Conservation (phyloP, 371 early-diverging fungal genomes). For the Mucor saturninus region DNA sequence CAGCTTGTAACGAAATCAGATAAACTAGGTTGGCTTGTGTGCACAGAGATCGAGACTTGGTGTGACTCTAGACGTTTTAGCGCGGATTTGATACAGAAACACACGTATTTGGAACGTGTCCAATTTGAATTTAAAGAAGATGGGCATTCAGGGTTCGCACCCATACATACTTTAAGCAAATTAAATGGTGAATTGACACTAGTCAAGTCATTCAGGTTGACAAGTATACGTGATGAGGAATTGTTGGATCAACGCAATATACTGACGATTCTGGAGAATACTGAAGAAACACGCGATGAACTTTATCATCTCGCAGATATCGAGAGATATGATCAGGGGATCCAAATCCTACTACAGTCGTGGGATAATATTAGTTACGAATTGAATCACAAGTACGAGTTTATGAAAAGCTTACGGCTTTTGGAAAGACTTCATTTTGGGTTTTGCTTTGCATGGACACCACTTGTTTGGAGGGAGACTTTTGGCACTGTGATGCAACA, state of each 20-base stretch:
- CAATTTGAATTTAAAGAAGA: constrained; percentile 20
- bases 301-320: constrained; percentile 9
- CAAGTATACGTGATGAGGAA: constrained; percentile 22
- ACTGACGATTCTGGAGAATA: constrained; percentile 10
- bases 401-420: constrained; percentile 5
- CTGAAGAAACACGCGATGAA: constrained; percentile 18
- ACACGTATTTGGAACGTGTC: constrained; percentile 6
- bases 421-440: constrained; percentile 26
- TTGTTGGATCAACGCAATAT: constrained; percentile 11
- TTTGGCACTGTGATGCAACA: background rate
- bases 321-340: constrained; percentile 8
- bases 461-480: constrained; percentile 20
- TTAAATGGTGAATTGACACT: background rate
- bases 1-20: background rate
- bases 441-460: constrained; percentile 31
- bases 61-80: constrained; percentile 24
- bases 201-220: constrained; percentile 7
- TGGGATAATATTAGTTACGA: constrained; percentile 10
- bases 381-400: constrained; percentile 16
- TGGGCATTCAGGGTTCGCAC: constrained; percentile 29
- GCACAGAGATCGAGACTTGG: constrained; percentile 31
- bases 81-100: constrained; percentile 11
- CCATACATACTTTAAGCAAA: constrained; percentile 14
- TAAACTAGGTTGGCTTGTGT: constrained; percentile 4
- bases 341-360: background rate